Evolutionary conservation across 495 filamentous ascomycete genomes (phyloP), one percentile per base, ranked within the genome.

Genomic region (Talaromyces liani): DNA sequence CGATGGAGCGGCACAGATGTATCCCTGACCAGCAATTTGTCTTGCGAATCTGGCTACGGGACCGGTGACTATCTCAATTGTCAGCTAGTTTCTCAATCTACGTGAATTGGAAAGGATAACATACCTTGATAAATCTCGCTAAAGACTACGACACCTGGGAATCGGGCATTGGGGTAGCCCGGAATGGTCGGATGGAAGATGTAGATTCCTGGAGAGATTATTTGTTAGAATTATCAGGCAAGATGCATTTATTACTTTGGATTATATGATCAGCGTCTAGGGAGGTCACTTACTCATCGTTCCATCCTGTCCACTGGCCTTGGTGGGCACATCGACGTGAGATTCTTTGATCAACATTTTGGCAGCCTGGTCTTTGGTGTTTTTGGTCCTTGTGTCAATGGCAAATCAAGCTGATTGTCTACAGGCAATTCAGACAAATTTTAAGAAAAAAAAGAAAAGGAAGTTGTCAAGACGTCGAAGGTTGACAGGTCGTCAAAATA

Each of bases 61-160:
- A 0, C 93, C 93, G 63, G 93, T 97, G 14, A 97, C 93, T 96
- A 58, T 63, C n/a, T 4, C n/a, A 16, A n/a, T 2, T 29, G 10
- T 58, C 25, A 41, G n/a, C 10, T 10, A 22, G 29, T 34, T 29
- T 54, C 33, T 27, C 27, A 20, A 4, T 53, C 56, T 20, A 41
- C 36, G 12, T 16, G 58, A 65, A 47, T n/a, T 9, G 45, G 53
- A 34, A 49, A 58, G 67, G 31, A 20, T 33, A 36, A 60, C 68
- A 24, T 74, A 92, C 92, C 92, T 87, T 97, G 93, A 70, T 97
- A 97, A 67, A 97, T 97, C 77, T 97, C 93, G 71, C 88, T 92
- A 74, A 96, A 98, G 49, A 97, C 77, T 6, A 91, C 90, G 1
- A 98, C 90, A 25, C 91, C 93, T 0, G 93, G 93, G 71, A 97